These are phyloP conservation scores for Diospyros kaki DNA, from an alignment of 148 eudicot genomes.

Conservation along the genomic window DNA sequence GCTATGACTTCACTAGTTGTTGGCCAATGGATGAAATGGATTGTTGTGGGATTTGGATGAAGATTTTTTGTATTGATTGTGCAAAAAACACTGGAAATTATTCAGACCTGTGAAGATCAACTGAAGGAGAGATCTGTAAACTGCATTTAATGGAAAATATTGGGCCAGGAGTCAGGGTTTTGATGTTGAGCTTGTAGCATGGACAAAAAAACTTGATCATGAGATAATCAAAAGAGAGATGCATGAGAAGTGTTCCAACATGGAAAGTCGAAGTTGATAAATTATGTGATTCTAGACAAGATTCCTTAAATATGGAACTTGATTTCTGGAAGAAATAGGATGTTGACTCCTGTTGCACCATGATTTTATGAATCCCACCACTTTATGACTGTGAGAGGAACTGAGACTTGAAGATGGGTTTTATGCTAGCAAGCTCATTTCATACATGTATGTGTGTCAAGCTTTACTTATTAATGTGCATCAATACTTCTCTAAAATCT, in stretches of 20 bases:
- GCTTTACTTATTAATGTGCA: neutral
- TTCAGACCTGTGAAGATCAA: neutral
- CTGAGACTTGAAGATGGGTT: neutral
- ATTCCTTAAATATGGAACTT: neutral
- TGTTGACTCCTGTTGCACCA: neutral
- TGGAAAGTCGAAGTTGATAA: neutral
- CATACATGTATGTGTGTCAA: neutral
- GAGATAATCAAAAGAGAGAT: neutral
- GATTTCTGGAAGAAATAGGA: neutral
- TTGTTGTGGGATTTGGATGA: neutral
- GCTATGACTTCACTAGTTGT: neutral
- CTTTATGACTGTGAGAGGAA: neutral
- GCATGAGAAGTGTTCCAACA: neutral
- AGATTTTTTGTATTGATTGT: neutral
- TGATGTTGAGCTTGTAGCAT: neutral
- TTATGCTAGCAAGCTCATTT: neutral
- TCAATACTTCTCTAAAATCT: neutral
- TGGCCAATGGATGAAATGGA: neutral
- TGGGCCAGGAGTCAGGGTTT: neutral
- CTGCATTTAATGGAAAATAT: neutral
- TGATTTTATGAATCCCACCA: neutral
- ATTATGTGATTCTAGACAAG: neutral
- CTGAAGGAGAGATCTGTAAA: slow-evolving; percentile 6
- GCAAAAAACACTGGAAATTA: neutral
- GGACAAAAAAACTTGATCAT: neutral